A percentile compares a stretch with the other conserved stretches of the same genome.
Conservation (phyloP, 2,329 filamentous ascomycete genomes). For the Chaetomium sp. region DNA sequence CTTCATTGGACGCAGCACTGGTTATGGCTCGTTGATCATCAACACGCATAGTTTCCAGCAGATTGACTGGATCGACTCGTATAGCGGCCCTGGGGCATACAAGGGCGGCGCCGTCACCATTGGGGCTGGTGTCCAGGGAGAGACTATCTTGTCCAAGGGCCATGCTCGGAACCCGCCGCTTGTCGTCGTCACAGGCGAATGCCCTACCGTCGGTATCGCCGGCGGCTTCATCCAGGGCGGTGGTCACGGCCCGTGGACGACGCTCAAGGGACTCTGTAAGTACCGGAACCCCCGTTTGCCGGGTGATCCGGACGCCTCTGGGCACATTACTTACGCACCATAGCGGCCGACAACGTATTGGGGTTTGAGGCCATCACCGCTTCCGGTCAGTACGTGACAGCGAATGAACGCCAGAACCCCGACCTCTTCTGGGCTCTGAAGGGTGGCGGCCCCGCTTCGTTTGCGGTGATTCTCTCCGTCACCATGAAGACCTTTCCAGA, state of each 20-base stretch:
- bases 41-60: constrained; percentile 60
- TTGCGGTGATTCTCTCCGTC: constrained; percentile 52
- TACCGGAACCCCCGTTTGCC: too few species aligned
- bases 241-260: constrained; percentile 53
- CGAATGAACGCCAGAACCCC: constrained; percentile 46
- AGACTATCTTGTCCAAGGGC: constrained; percentile 48
- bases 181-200: constrained; percentile 55
- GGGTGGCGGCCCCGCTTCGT: constrained; percentile 56
- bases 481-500: constrained; percentile 56
- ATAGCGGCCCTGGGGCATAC: constrained; percentile 44
- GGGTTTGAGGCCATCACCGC: constrained; percentile 51
- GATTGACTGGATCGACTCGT: constrained; percentile 44
- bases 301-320: too few species aligned
- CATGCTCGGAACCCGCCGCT: constrained; percentile 43
- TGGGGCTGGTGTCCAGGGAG: constrained; percentile 54
- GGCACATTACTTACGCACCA: not conserved
- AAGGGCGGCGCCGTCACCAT: constrained; percentile 53
- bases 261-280: constrained; percentile 45
- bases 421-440: constrained; percentile 61
- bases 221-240: constrained; percentile 63
- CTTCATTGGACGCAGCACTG: constrained; percentile 60
- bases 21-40: constrained; percentile 57
- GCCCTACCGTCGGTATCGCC: constrained; percentile 60
- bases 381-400: constrained; percentile 46
- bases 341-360: constrained; percentile 52